Evolutionary conservation across 192 early-diverging fungal genomes (phyloP), one percentile per base, ranked within the genome.

Genomic region (Backusella tarrabulga): DNA sequence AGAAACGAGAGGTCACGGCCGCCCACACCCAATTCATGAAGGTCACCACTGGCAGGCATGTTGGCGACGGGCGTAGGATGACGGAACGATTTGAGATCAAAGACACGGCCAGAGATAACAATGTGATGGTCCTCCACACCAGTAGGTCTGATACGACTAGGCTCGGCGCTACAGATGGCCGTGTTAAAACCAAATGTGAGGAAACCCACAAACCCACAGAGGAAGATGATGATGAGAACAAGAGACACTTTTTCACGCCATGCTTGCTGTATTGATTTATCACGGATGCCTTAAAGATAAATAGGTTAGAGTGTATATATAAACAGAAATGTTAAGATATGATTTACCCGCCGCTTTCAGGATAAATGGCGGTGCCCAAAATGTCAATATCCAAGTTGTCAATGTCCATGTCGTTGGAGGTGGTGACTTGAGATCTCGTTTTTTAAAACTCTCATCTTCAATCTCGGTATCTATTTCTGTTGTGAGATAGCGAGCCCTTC

Each of bases 201-300:
- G 80, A 97, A 97, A 34, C 94, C 95, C 44, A 95, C 88, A 19
- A 79, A 54, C 2, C 75, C 85, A 87, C 94, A 95, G 8, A 95
- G 77, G 1, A 90, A 34, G n/a, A 92, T 76, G 69, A 96, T 97
- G 80, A 97, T 89, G 67, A 84, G 90, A 73, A 95, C 94, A n/a
- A 97, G 84, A 0, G 94, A 91, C 41, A 96, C 88, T 81, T 97
- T 97, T 80, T 97, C 96, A 80, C 95, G 89, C 92, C 93, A 97
- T 9, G 96, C 96, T 84, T 88, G 88, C 70, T 91, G 93, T 67
- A 92, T 86, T 26, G 83, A 83, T 69, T 21, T 56, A 56, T 84
- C 83, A 9, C 60, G 71, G 0, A 84, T 56, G 6, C 83, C 83
- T 32, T 84, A 70, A 34, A 23, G 40, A 38, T 35, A 34, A 40